phyloP scores from a whole-genome alignment of 2,329 filamentous ascomycete species.

The Penicillium capsulatum region DNA sequence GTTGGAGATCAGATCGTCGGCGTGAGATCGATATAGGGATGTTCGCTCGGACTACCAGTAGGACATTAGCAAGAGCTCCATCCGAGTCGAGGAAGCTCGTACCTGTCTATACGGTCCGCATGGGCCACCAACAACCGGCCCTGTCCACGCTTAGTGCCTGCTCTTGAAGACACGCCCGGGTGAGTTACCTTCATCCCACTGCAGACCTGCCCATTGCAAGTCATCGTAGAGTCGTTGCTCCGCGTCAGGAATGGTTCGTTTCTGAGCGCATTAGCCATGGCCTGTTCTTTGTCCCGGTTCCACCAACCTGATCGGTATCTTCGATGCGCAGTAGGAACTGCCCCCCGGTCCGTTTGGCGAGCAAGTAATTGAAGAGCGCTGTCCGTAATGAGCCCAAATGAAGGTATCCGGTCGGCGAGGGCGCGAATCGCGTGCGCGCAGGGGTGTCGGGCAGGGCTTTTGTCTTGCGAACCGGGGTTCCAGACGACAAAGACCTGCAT shows the following conservation, averaged over 20 bases:
- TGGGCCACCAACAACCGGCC: constrained; percentile 73
- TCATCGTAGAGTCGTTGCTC: constrained; percentile 74
- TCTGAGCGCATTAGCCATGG: constrained; percentile 51
- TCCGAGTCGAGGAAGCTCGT: constrained; percentile 17
- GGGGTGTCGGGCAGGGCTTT: constrained; percentile 48
- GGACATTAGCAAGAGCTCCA: not conserved
- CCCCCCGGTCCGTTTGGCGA: constrained; percentile 82
- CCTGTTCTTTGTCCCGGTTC: not conserved
- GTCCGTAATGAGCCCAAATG: constrained; percentile 89
- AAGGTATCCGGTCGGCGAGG: constrained; percentile 89
- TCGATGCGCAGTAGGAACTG: constrained; percentile 89
- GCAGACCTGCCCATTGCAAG: constrained; percentile 78
- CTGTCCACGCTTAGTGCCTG: constrained; percentile 38
- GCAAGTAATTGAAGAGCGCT: constrained; percentile 89
- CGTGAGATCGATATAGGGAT: constrained; percentile 66
- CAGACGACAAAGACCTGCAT: constrained; percentile 34
- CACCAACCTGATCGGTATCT: constrained; percentile 81
- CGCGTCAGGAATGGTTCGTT: constrained; percentile 73
- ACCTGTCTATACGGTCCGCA: constrained; percentile 85
- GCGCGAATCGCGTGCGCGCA: constrained; percentile 81
- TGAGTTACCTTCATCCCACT: constrained; percentile 80
- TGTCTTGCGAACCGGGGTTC: constrained; percentile 28
- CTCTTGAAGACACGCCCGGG: not conserved
- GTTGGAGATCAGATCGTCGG: constrained; percentile 61
- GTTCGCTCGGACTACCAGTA: constrained; percentile 68